These are phyloP conservation scores for Camellia granthamiana DNA, from an alignment of 148 eudicot species.

Conservation along the genomic window DNA sequence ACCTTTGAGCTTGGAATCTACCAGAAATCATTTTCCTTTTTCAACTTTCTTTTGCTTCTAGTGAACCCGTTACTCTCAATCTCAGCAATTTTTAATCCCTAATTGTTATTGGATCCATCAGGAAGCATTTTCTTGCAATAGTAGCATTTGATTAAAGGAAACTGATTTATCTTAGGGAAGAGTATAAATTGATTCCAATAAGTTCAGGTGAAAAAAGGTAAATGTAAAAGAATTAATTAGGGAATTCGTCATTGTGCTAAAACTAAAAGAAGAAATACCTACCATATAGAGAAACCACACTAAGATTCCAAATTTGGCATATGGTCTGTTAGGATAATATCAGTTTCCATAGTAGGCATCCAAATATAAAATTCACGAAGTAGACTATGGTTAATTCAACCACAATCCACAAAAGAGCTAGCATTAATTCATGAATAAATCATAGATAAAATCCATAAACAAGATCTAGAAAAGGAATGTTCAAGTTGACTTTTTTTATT, in stretches of 20 bases:
- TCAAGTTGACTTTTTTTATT: neutral
- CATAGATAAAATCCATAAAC: neutral
- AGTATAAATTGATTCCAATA: neutral
- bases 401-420: neutral
- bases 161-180: neutral
- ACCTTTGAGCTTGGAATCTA: neutral
- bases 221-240: neutral
- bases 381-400: neutral
- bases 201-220: neutral
- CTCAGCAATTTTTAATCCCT: neutral
- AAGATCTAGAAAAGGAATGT: neutral
- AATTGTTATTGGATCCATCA: neutral
- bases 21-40: neutral
- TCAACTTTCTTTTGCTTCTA: neutral
- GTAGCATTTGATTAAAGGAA: neutral
- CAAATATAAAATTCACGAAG: neutral
- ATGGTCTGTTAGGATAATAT: neutral
- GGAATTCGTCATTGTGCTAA: neutral
- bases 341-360: neutral
- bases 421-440: neutral
- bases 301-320: neutral
- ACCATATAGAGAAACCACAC: neutral
- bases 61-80: neutral
- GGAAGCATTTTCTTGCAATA: neutral
- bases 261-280: neutral